Evolutionary conservation across 1,284 basidiomycete genomes (phyloP).

Genomic region (Cryptococcus wingfieldii): DNA sequence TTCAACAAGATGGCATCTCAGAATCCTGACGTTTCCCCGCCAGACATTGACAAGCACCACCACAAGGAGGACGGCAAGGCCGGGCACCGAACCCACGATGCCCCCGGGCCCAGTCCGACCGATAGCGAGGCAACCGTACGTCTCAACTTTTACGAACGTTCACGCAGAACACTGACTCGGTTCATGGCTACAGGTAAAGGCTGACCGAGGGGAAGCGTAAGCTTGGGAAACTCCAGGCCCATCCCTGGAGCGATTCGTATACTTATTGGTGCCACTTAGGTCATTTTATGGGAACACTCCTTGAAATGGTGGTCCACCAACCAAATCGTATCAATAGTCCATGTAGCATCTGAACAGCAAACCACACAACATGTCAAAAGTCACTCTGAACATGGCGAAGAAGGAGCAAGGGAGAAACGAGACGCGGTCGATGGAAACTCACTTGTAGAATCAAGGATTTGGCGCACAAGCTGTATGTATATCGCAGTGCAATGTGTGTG

Average conservation of each 20-base stretch:
- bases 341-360: no score
- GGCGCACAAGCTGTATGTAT: no score
- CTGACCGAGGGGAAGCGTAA: slow-evolving; percentile 23
- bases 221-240: slow-evolving; percentile 6
- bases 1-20: neutral
- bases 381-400: no score
- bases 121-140: slow-evolving; percentile 26
- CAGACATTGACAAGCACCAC: slow-evolving; percentile 36
- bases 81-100: neutral
- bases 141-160: neutral
- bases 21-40: no score
- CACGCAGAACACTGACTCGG: neutral
- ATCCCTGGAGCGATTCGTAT: slow-evolving; percentile 1
- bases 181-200: slow-evolving; percentile 17
- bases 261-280: slow-evolving; percentile 43
- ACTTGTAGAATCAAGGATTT: no score
- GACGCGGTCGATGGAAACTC: no score
- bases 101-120: slow-evolving; percentile 7
- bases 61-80: slow-evolving; percentile 10
- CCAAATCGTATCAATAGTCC: no score
- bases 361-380: no score
- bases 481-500: no score
- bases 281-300: no score
- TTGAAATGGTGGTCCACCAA: no score
- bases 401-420: no score